phyloP scores from a whole-genome alignment of 1,139 yeast species.

The Scheffersomyces parashehatae region DNA sequence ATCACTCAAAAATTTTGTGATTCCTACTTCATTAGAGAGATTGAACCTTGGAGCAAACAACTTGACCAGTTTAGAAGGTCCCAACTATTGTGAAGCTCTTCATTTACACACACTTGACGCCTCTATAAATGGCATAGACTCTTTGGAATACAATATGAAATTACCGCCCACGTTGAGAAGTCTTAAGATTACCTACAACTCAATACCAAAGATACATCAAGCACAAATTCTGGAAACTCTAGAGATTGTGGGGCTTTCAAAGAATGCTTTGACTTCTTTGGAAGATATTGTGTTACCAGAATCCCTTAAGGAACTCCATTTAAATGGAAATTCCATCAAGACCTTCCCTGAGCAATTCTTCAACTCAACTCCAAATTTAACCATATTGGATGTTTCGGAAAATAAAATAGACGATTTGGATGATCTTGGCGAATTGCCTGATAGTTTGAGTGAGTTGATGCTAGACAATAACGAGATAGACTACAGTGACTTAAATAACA shows the following conservation, averaged over 20 bases:
- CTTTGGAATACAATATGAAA: slow-evolving; percentile 7
- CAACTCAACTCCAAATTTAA: slow-evolving; percentile 8
- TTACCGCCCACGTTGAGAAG: slow-evolving; percentile 15
- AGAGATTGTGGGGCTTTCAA: slow-evolving; percentile 16
- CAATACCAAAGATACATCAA: slow-evolving; percentile 9
- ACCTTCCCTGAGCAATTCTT: slow-evolving; percentile 18
- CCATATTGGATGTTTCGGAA: slow-evolving; percentile 16
- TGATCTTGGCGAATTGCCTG: slow-evolving; percentile 24
- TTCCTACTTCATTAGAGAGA: slow-evolving; percentile 15
- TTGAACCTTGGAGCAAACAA: slow-evolving; percentile 19
- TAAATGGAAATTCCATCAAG: slow-evolving; percentile 17
- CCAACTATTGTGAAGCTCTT: slow-evolving; percentile 10
- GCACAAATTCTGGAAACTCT: slow-evolving; percentile 15
- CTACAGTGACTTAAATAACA: slow-evolving; percentile 17
- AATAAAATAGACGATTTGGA: slow-evolving; percentile 26
- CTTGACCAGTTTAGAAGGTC: slow-evolving; percentile 16
- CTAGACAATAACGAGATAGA: slow-evolving; percentile 26
- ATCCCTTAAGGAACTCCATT: slow-evolving; percentile 14
- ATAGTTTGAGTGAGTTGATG: slow-evolving; percentile 14
- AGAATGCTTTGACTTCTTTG: slow-evolving; percentile 14
- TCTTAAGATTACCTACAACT: slow-evolving; percentile 19
- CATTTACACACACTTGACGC: slow-evolving; percentile 12
- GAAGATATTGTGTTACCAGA: slow-evolving; percentile 14
- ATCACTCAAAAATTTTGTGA: slow-evolving; percentile 11
- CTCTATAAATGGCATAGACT: slow-evolving; percentile 14